Base-by-base conservation (phyloP, 2,329 filamentous ascomycete species). In the Claviceps arundinis region DNA sequence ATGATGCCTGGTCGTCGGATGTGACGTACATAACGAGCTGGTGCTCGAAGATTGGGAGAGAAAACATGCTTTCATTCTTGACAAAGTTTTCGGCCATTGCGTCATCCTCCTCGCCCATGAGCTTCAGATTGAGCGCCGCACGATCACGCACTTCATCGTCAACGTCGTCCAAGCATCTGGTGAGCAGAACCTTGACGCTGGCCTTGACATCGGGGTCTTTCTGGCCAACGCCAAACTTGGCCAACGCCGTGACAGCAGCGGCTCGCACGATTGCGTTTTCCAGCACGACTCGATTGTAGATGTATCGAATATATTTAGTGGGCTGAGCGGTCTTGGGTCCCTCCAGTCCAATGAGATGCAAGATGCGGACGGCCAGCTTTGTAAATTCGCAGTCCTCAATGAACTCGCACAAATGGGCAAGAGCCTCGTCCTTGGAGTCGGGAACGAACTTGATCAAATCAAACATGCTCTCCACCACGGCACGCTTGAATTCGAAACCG, bases 331-430 rank as follows among this genome's bases (percentile, higher is more conserved):
- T 96, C 73, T 93, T 95, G 57, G 93, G 93, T 0, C 93, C 93
- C 72, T 98, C 93, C 30, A 91, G 78, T 61, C 93, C 93, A 44
- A 98, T 84, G 19, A 98, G 80, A 69, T 98, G 91, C 52, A 98
- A 74, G 60, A 98, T 94, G 55, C 93, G 85, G 47, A 98, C 91
- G 34, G 93, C 91, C 56, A 98, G 77, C 73, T 98, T 98, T 30
- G 93, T 96, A 69, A 97, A 98, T 67, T 98, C 93, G 73, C 93
- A 98, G 67, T 98, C 93, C 70, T 98, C 93, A 58, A 98, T 98
- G 66, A 98, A 98, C 67, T 98, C 93, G 73, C 93, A 97, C 22
- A 98, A 81, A 64, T 97, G 93, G 14, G 91, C 88, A 48, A 98
- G 81, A 17, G 93, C 91, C 59, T 84, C 81, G 62, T 84, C 81